Evolutionary conservation across 768 basidiomycete genomes (phyloP), one percentile per base, ranked within the genome.

Genomic region (Gloeostereum incarnatum): DNA sequence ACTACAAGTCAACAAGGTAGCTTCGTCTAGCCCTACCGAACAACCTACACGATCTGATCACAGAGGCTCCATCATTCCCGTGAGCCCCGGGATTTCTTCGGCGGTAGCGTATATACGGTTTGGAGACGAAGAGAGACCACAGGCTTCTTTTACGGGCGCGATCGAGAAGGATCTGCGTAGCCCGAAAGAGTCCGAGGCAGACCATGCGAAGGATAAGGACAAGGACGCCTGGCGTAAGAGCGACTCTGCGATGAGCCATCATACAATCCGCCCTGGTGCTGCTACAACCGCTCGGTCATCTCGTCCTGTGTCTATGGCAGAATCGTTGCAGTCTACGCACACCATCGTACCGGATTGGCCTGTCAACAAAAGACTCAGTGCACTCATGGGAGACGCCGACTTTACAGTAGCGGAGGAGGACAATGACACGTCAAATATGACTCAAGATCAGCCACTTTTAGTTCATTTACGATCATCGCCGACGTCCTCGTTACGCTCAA

Each of bases 151-250:
- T n/a, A n/a, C n/a, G n/a, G n/a, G n/a, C n/a, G n/a, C n/a, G n/a
- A n/a, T n/a, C n/a, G n/a, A n/a, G n/a, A n/a, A n/a, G n/a, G n/a
- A n/a, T n/a, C n/a, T n/a, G n/a, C n/a, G n/a, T n/a, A n/a, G n/a
- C n/a, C n/a, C 40, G 44, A 48, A 34, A 35, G 42, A 35, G 25
- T 50, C 33, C n/a, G 45, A 49, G 36, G 46, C 45, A 36, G 53
- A 50, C 25, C 35, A 43, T 21, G 49, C 49, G 34, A 25, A 37
- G 20, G 53, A 52, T 16, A 46, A 45, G 45, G 48, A 53, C 31
- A 87, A 81, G 61, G 85, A 88, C 45, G 65, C 68, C 22, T 82
- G 84, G 80, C 63, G 85, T 50, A 84, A 82, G 60, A 86, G 84
- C 48, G 85, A 89, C 56, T 78, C 85, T 5, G 86, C 83, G n/a